Evolutionary conservation across 2,329 filamentous ascomycete genomes (phyloP), one percentile per base, ranked within the genome.

Genomic region (Monosporascus sp.): DNA sequence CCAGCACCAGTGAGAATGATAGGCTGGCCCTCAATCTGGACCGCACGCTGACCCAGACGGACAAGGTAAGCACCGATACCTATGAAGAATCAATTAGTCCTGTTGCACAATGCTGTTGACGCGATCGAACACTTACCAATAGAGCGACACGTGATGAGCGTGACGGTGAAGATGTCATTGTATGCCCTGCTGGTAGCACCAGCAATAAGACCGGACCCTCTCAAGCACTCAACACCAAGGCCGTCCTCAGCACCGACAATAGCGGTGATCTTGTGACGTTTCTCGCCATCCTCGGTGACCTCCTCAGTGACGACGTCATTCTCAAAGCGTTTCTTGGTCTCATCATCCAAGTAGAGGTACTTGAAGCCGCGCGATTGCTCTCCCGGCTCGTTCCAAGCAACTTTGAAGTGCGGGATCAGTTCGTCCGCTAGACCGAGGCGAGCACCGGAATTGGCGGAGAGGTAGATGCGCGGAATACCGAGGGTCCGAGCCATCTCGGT

Each of bases 161-260:
- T 99, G 66, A 97, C 87, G 54, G 94, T 99, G 78, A 99, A 99
- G 71, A 99, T 97, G 70, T 99, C 94, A 67, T 97, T 93, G 75
- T 99, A 99, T 43, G 94, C 94, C 69, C 89, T 86, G 69, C 92
- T 96, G 37, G 94, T 99, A 65, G 93, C 93, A 79, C 94, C 94
- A 56, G 94, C 94, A 75, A 99, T 99, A 63, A 99, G 83, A 84
- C 94, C 94, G 62, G 94, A 99, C 58, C 94, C 94, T 71, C 91
- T 88, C 72, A 99, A 77, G 76, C 92, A 99, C 76, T 99, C 94
- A 56, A 99, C 94, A 82, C 94, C 94, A 51, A 99, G 85, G 59
- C 94, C 94, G 63, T 99, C 93, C 72, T 97, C 93, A 58, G 88
- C 85, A 75, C 94, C 94, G 60, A 99, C 78, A 63, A 99, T 85